phyloP scores from a whole-genome alignment of 805 yeast genomes.

The Cyberlindnera saturnus region DNA sequence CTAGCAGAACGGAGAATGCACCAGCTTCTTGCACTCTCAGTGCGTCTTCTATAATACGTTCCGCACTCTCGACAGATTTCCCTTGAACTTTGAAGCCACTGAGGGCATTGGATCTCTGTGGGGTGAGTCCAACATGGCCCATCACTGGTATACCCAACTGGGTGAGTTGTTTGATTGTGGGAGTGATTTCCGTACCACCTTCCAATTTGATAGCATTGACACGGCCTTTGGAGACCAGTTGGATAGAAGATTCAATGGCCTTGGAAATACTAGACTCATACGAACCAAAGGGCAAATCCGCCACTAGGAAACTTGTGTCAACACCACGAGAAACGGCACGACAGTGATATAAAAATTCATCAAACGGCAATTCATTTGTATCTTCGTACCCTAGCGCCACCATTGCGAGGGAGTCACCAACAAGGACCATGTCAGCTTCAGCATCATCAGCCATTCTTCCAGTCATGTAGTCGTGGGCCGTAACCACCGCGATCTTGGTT shows the following conservation, averaged over 20 bases:
- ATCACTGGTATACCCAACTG: slow-evolving; percentile 79
- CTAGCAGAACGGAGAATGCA: slow-evolving; percentile 67
- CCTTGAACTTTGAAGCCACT: slow-evolving; percentile 94
- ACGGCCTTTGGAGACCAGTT: slow-evolving; percentile 44
- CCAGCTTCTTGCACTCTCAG: slow-evolving; percentile 68
- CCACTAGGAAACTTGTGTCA: slow-evolving; percentile 58
- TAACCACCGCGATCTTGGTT: slow-evolving; percentile 49
- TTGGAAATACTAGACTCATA: slow-evolving; percentile 60
- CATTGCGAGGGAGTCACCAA: slow-evolving; percentile 95
- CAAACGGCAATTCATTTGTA: slow-evolving; percentile 69
- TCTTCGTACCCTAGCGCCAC: slow-evolving; percentile 76
- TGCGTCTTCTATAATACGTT: slow-evolving; percentile 60
- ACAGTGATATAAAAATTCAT: slow-evolving; percentile 74
- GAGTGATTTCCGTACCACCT: slow-evolving; percentile 58
- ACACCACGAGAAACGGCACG: slow-evolving; percentile 73
- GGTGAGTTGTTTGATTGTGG: slow-evolving; percentile 50
- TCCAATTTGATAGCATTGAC: slow-evolving; percentile 81
- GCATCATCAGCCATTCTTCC: slow-evolving; percentile 63
- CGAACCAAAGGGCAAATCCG: slow-evolving; percentile 86
- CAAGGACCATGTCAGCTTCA: slow-evolving; percentile 61
- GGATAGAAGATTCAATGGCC: slow-evolving; percentile 55
- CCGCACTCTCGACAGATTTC: slow-evolving; percentile 45
- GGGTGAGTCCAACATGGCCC: slow-evolving; percentile 91
- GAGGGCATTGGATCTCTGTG: slow-evolving; percentile 70
- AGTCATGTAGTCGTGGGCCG: slow-evolving; percentile 85